Percentiles rank a stretch among this genome's conserved stretches.
Evolutionary conservation across 2,329 filamentous ascomycete species (phyloP).

Genomic region (Botrytis deweyae): DNA sequence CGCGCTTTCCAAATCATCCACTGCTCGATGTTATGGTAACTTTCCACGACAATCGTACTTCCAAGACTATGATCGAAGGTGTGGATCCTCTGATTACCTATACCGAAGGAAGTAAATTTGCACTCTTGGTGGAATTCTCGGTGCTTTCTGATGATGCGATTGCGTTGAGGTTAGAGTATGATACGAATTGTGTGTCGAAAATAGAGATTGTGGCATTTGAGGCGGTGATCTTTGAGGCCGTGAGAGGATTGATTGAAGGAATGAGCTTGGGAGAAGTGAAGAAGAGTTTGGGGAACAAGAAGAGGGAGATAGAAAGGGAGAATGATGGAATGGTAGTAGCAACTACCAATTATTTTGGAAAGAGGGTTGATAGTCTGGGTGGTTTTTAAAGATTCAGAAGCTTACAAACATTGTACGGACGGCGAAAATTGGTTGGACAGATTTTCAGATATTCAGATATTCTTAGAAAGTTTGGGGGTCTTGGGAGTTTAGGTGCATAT

Average conservation of each 20-base stretch:
- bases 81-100: constrained; percentile 6
- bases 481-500: not conserved
- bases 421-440: not conserved
- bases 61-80: not conserved
- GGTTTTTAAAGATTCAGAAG: not conserved
- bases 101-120: constrained; percentile 17
- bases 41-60: constrained; percentile 27
- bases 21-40: constrained; percentile 35
- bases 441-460: not conserved
- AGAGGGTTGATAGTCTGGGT: not conserved
- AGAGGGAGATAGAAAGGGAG: not conserved
- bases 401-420: too few species aligned
- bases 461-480: not conserved
- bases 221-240: not conserved
- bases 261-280: not conserved
- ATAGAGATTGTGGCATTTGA: constrained; percentile 1
- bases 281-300: not conserved
- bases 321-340: not conserved
- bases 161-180: constrained; percentile 11
- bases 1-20: constrained; percentile 26
- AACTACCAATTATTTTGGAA: not conserved
- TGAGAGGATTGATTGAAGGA: not conserved
- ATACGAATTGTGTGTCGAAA: not conserved
- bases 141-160: not conserved
- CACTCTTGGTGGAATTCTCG: not conserved